phyloP scores from a whole-genome alignment of 352 stramenopile genomes.

The Phytopythium helicoides region DNA sequence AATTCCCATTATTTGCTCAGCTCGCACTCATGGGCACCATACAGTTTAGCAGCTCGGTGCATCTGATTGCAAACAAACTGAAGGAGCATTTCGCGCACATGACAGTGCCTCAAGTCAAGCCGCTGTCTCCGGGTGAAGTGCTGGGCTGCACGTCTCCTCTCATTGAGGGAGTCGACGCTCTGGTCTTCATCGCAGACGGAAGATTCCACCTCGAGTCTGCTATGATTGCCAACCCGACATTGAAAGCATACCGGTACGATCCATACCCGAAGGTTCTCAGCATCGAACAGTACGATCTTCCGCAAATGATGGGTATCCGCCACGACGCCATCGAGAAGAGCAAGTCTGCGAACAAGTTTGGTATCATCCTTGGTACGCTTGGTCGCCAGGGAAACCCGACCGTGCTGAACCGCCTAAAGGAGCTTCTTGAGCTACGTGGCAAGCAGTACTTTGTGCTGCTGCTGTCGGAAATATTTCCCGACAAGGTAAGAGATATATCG shows the following conservation, averaged over 20 bases:
- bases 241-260: constrained; percentile 97
- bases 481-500: constrained; percentile 52
- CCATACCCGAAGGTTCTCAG: constrained; percentile 98
- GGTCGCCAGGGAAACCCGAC: constrained; percentile 97
- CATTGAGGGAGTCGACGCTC: constrained; percentile 88
- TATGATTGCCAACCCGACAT: constrained; percentile 98
- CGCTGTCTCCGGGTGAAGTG: constrained; percentile 97
- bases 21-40: constrained; percentile 95
- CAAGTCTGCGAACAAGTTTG: constrained; percentile 88
- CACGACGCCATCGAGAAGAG: constrained; percentile 73
- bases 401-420: constrained; percentile 94
- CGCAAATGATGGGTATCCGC: constrained; percentile 94
- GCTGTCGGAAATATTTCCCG: constrained; percentile 97
- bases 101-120: constrained; percentile 95
- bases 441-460: constrained; percentile 95
- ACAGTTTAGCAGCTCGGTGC: constrained; percentile 93
- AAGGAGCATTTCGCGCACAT: constrained; percentile 82
- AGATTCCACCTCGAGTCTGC: constrained; percentile 98
- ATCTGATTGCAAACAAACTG: constrained; percentile 73
- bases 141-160: constrained; percentile 98
- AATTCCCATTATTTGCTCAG: no score
- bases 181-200: constrained; percentile 99
- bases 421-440: constrained; percentile 80
- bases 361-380: constrained; percentile 98
- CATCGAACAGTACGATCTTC: constrained; percentile 96